Evolutionary conservation across 352 stramenopile species (phyloP), one percentile per base, ranked within the genome.

Genomic region (Phytophthora constricta): DNA sequence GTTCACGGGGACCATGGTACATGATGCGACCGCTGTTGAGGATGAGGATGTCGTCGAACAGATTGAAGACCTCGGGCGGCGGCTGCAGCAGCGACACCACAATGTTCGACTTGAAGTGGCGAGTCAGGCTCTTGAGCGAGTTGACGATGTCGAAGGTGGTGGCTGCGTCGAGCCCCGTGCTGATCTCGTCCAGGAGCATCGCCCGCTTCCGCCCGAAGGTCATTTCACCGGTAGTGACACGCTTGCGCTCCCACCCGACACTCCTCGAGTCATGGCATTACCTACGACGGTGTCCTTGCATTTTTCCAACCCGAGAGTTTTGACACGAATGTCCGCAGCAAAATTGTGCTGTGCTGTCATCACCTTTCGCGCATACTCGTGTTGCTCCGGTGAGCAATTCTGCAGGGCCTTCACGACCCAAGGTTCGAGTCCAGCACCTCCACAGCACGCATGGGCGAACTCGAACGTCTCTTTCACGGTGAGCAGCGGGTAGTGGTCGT

Each of bases 21-120:
- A 98, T 88, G 25, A 98, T 78, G 27, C 79, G 64, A 20, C 94
- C 93, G 42, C 93, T 77, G 65, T 91, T 88, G 27, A 98, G 61
- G 20, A 98, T 56, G 22, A 98, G 86, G 1, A 98, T 68, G 51
- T 98, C 87, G 72, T 98, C 95, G 70, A 98, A 98, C 16, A 98
- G 72, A n/a, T 82, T 82, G 41, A 96, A 96, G 17, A 96, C 92
- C 70, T 98, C 93, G 4, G 95, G 95, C 23, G 93, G 78, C n/a
- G 93, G 93, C 72, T 98, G 78, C 17, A 97, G 65, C 19, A 98
- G 68, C 8, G 87, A 88, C 17, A 97, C 69, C n/a, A 93, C 79
- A 13, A 79, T 45, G 10, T 79, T 89, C 42, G 53, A 57, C 19
- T 75, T 70, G 41, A 92, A 72, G 25, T 66, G 72, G 25, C 74